Conservation (phyloP, 148 eudicot species). For the Agrostemma githago region DNA sequence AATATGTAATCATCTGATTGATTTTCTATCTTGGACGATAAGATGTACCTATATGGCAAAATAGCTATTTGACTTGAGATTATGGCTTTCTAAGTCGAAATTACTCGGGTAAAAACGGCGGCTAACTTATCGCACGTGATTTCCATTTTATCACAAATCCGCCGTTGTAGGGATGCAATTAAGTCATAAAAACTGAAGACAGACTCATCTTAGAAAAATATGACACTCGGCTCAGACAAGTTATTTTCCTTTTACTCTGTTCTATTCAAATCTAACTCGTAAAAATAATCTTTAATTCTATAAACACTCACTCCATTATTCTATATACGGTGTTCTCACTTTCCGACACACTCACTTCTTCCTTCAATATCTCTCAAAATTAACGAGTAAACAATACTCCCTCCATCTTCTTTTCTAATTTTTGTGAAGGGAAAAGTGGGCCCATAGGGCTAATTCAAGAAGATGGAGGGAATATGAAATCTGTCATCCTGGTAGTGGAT, state of each 20-base stretch:
- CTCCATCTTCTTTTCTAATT: no score
- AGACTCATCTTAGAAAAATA: background rate
- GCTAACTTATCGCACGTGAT: background rate
- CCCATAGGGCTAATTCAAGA: no score
- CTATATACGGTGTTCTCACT: no score
- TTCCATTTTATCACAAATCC: background rate
- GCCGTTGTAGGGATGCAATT: background rate
- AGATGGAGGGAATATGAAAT: no score
- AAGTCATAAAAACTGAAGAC: background rate
- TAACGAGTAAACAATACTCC: no score
- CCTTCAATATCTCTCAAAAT: no score
- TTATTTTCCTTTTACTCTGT: background rate
- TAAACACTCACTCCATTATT: no score
- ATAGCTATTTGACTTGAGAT: background rate
- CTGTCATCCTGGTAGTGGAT: no score
- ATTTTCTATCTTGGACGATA: conserved; percentile 76
- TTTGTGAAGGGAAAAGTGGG: no score
- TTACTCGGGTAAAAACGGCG: background rate
- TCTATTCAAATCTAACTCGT: background rate
- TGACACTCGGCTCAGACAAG: background rate
- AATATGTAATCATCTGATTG: conserved; percentile 85
- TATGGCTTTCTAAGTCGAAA: background rate
- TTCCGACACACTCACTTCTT: no score
- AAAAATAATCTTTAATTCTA: no score
- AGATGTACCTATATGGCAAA: conserved; percentile 57